Percentiles rank a stretch among this genome's conserved stretches.
Evolutionary conservation across 352 stramenopile species (phyloP).

Genomic region (Phytophthora litchii): DNA sequence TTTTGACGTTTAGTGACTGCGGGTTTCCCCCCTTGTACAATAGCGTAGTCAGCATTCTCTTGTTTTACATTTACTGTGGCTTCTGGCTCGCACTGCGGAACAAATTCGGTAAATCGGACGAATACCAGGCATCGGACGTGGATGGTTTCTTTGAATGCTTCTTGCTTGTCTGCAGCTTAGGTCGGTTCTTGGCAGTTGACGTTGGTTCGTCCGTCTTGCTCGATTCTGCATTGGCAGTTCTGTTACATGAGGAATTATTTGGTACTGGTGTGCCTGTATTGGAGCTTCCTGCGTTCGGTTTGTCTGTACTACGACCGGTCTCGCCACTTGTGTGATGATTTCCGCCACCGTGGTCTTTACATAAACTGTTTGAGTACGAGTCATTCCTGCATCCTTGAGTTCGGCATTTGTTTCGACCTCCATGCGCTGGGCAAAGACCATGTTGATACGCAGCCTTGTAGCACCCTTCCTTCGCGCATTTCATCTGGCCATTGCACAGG

Average conservation of each 20-base stretch:
- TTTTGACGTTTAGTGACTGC: not conserved
- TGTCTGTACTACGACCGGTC: not conserved
- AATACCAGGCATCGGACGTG: constrained; percentile 9
- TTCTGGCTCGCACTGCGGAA: constrained; percentile 13
- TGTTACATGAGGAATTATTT: constrained; percentile 1
- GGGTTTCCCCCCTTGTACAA: not conserved
- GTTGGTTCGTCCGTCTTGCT: not conserved
- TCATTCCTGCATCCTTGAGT: constrained; percentile 10
- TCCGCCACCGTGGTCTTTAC: constrained; percentile 1
- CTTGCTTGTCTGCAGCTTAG: constrained; percentile 11
- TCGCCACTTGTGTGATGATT: not conserved
- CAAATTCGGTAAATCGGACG: constrained; percentile 22
- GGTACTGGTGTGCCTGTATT: not conserved
- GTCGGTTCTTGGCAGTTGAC: constrained; percentile 1
- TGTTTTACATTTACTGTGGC: not conserved
- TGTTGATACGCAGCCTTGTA: constrained; percentile 9
- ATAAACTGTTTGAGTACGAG: constrained; percentile 1
- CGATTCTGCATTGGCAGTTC: not conserved
- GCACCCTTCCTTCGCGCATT: constrained; percentile 15
- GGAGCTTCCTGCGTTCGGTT: not conserved
- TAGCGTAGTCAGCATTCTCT: constrained; percentile 1
- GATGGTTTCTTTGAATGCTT: not conserved
- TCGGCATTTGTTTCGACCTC: constrained; percentile 4
- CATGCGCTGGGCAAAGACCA: constrained; percentile 11
- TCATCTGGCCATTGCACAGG: constrained; percentile 16